Evolutionary conservation across 1,284 basidiomycete species (phyloP).

Genomic region (Rhodotorula mucilaginosa): DNA sequence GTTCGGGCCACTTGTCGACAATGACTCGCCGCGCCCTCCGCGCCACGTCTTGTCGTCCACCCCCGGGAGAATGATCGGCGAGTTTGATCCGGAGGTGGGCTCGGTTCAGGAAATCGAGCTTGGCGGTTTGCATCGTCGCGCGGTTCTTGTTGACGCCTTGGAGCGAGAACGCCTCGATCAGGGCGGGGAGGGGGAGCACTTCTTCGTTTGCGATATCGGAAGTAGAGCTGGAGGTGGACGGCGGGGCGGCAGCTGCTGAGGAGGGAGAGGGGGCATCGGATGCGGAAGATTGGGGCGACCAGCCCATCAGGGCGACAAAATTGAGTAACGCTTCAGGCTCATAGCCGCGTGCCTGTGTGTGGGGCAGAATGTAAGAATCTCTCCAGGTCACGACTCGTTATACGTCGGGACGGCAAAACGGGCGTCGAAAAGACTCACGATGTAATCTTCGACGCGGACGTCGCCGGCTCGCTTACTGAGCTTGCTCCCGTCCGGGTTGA

Average conservation of each 20-base stretch:
- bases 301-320: slow-evolving; percentile 89
- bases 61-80: not conserved
- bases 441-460: slow-evolving; percentile 79
- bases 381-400: too few relatives aligned
- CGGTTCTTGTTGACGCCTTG: slow-evolving; percentile 69
- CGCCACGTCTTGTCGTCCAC: slow-evolving; percentile 24
- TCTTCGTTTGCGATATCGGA: slow-evolving; percentile 6
- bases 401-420: too few relatives aligned
- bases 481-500: slow-evolving; percentile 88
- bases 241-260: not conserved
- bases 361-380: not conserved
- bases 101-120: slow-evolving; percentile 74
- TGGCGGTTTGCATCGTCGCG: slow-evolving; percentile 65
- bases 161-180: slow-evolving; percentile 62
- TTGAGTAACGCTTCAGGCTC: slow-evolving; percentile 87
- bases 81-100: slow-evolving; percentile 62
- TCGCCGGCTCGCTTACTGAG: slow-evolving; percentile 92
- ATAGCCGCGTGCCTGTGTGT: slow-evolving; percentile 63
- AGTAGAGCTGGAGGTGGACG: not conserved
- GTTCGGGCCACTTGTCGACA: slow-evolving; percentile 6
- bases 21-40: slow-evolving; percentile 21
- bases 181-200: slow-evolving; percentile 5
- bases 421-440: slow-evolving; percentile 53
- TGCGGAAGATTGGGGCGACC: slow-evolving; percentile 59
- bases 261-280: not conserved